A percentile compares a stretch with the other conserved stretches of the same genome.
Evolutionary conservation across 2,329 filamentous ascomycete genomes (phyloP).

Genomic region (Ophiocordyceps camponoti-leonardi): DNA sequence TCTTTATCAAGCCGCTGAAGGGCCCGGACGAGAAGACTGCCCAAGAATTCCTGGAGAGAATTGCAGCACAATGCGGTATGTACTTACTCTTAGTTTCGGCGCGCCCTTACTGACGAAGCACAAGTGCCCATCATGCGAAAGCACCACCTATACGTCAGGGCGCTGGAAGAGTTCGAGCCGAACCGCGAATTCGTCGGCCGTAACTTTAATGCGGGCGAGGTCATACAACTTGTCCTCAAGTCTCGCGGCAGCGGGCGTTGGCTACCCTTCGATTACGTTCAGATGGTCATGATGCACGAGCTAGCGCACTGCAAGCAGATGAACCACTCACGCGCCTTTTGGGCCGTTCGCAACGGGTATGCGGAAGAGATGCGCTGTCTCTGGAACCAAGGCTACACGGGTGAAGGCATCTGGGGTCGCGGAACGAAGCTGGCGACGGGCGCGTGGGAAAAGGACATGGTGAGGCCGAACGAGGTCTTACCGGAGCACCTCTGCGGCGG

Average conservation of each 20-base stretch:
- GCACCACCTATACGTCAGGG: conserved; percentile 45
- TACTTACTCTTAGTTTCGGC: not conserved
- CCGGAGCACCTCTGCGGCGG: conserved; percentile 68
- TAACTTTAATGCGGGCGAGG: conserved; percentile 81
- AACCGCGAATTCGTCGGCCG: conserved; percentile 74
- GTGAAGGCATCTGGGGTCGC: conserved; percentile 70
- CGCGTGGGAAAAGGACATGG: conserved; percentile 35
- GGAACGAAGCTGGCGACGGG: conserved; percentile 47
- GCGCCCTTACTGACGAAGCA: conserved; percentile 1
- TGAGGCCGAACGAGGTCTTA: conserved; percentile 35
- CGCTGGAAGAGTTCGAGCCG: conserved; percentile 65
- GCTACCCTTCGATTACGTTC: conserved; percentile 69
- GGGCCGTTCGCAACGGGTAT: conserved; percentile 60
- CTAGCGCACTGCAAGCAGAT: conserved; percentile 80
- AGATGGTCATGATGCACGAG: conserved; percentile 95
- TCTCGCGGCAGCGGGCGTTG: conserved; percentile 46
- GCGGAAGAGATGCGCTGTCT: conserved; percentile 52
- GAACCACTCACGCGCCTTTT: conserved; percentile 74
- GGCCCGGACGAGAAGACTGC: conserved; percentile 45
- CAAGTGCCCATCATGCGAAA: conserved; percentile 52
- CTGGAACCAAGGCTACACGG: conserved; percentile 55
- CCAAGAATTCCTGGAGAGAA: conserved; percentile 55
- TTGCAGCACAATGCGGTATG: conserved; percentile 62
- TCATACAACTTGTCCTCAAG: conserved; percentile 69
- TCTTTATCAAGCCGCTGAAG: conserved; percentile 69